Base-by-base conservation (phyloP, 352 stramenopile species). In the Pythium rhizo-oryzae region DNA sequence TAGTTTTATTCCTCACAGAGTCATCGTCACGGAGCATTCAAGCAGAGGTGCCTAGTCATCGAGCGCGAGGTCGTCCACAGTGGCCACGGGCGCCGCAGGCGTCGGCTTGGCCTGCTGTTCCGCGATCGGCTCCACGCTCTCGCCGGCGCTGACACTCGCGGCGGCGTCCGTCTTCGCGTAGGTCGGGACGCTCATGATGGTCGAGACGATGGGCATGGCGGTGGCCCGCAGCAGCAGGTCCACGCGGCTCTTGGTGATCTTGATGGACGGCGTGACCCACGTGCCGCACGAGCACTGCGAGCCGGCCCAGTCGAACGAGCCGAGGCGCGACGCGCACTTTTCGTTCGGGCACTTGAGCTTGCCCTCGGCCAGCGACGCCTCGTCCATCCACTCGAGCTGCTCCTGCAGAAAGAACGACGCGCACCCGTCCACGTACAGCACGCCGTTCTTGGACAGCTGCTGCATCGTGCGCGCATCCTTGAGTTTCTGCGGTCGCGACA, bases 241-340 rank as follows among this genome's bases (percentile, higher is more conserved):
- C 18, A 94, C 82, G 50, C 86, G 74, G 53, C 84, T 92, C 78
- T 94, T 92, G 62, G 83, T 92, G 61, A 94, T 72, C 63, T 94
- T 90, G 64, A 94, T 90, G 16, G 84, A 91, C 52, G 85, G 85
- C 53, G 85, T 94, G 64, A 94, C 81, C 85, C 85, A 94, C 66
- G 85, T 91, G 61, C 85, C 85, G 55, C 85, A 94, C 35, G 85
- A 94, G 64, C 85, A 94, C 70, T 94, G 85, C 18, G 83, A 90
- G 30, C 85, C 85, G n/a, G 80, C 82, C 85, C 85, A 94, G 25
- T 87, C 77, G 64, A 94, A 82, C 23, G 79, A 84, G 8, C 85
- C 85, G 1, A 94, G 70, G 1, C 85, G 82, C 51, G 81, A 78
- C 65, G 90, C 82, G 71, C 85, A 94, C 64, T 91, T 94, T 25